Conservation (phyloP, 148 eudicot species). For the Rhododendron ovatum region DNA sequence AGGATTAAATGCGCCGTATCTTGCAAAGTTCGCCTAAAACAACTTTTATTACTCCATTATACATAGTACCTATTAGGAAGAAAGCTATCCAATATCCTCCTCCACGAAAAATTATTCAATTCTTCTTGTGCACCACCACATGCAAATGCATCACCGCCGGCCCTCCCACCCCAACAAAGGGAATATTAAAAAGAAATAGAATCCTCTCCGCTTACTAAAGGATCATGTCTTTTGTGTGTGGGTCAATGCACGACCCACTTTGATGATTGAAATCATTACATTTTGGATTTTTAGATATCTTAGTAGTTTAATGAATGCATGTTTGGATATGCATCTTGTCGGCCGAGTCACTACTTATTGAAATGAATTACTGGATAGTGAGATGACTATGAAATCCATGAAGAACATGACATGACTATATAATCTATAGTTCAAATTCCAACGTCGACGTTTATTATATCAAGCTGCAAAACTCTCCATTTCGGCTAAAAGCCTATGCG, state of each 20-base stretch:
- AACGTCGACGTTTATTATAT: not conserved
- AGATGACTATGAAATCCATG: not conserved
- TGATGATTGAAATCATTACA: not conserved
- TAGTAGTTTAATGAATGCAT: no score
- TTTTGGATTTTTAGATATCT: no score
- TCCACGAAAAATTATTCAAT: no score
- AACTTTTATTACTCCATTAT: not conserved
- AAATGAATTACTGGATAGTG: not conserved
- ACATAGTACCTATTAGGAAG: not conserved
- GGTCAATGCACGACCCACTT: not conserved
- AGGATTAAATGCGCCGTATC: not conserved
- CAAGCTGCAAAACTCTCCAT: not conserved
- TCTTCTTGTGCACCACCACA: no score
- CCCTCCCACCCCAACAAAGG: not conserved
- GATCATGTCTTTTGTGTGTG: not conserved
- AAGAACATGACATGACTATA: no score
- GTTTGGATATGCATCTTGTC: not conserved
- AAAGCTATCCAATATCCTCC: not conserved
- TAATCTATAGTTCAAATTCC: no score
- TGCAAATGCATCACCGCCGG: not conserved
- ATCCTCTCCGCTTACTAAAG: not conserved
- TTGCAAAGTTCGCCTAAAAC: not conserved
- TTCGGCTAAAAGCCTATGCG: not conserved
- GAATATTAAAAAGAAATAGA: not conserved
- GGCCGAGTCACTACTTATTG: not conserved